These are phyloP conservation scores for Austropuccinia psidii DNA, from an alignment of 1,284 basidiomycete genomes.

Conservation along the genomic window DNA sequence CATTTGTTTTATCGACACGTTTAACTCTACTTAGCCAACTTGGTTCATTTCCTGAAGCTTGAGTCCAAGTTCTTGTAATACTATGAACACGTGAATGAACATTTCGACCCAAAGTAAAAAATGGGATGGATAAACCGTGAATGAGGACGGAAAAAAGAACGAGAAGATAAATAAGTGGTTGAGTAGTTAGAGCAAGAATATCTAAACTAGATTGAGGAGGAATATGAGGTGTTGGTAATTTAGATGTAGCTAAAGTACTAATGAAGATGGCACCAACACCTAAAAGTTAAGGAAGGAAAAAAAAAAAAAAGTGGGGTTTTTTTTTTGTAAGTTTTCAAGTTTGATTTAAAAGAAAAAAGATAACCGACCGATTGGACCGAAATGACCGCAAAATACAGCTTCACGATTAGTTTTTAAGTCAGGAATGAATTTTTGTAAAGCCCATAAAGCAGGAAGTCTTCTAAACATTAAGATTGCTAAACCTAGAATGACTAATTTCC, in stretches of 20 bases:
- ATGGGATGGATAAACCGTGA: slow-evolving; percentile 81
- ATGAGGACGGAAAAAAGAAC: slow-evolving; percentile 71
- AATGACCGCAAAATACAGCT: slow-evolving; percentile 76
- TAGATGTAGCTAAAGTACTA: slow-evolving; percentile 63
- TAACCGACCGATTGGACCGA: slow-evolving; percentile 54
- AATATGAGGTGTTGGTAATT: slow-evolving; percentile 57
- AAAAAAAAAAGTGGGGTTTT: too few relatives aligned
- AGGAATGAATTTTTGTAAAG: slow-evolving; percentile 77
- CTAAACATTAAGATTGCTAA: slow-evolving; percentile 69
- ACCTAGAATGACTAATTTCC: slow-evolving; percentile 73
- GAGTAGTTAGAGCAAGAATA: slow-evolving; percentile 64
- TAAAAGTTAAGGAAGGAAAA: slow-evolving; percentile 36
- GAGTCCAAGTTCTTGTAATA: slow-evolving; percentile 64
- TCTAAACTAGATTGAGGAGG: slow-evolving; percentile 59
- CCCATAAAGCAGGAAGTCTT: slow-evolving; percentile 72
- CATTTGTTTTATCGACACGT: slow-evolving; percentile 11
- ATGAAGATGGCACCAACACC: slow-evolving; percentile 68
- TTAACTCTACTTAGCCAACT: slow-evolving; percentile 34
- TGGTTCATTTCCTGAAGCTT: slow-evolving; percentile 47
- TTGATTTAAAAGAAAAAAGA: not conserved
- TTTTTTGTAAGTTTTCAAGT: not conserved
- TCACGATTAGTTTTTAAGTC: slow-evolving; percentile 79
- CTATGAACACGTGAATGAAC: slow-evolving; percentile 81
- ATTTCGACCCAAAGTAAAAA: slow-evolving; percentile 77
- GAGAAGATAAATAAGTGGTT: slow-evolving; percentile 84